Conservation (phyloP, 768 basidiomycete species). For the Lyophyllum decastes region DNA sequence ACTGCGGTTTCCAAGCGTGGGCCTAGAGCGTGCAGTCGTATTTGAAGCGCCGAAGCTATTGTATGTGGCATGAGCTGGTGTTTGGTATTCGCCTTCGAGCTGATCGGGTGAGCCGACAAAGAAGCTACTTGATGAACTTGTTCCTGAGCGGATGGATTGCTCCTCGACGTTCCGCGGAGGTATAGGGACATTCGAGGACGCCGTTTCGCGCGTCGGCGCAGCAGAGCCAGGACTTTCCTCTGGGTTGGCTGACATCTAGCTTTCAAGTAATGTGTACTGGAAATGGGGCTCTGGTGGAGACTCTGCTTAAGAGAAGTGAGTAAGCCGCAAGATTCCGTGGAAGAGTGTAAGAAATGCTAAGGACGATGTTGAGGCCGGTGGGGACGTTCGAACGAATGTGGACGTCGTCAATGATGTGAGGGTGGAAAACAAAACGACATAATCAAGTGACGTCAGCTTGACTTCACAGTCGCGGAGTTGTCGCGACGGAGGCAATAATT, state of each 20-base stretch:
- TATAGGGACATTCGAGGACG: neutral
- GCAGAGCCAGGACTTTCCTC: neutral
- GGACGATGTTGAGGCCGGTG: neutral
- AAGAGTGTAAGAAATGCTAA: neutral
- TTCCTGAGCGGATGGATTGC: neutral
- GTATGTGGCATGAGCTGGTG: neutral
- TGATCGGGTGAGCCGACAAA: conserved; percentile 29
- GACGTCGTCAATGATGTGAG: no score
- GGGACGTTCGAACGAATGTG: no score
- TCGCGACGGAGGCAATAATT: neutral
- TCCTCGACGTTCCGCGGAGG: neutral
- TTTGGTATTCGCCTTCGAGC: conserved; percentile 9
- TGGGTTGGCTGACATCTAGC: conserved; percentile 2
- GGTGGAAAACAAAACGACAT: no score
- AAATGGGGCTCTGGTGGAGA: neutral
- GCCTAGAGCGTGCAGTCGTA: conserved; percentile 15
- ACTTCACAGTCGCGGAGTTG: neutral
- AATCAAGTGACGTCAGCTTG: neutral
- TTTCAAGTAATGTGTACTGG: neutral
- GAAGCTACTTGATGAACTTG: conserved; percentile 1
- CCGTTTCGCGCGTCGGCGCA: conserved; percentile 5
- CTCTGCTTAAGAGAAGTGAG: neutral
- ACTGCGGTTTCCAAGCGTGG: conserved; percentile 19
- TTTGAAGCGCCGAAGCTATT: conserved; percentile 3
- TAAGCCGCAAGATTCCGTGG: neutral